Percentiles rank a stretch among this genome's conserved stretches.
Conservation (phyloP, 1,284 basidiomycete species). For the Tylopilus sp. region DNA sequence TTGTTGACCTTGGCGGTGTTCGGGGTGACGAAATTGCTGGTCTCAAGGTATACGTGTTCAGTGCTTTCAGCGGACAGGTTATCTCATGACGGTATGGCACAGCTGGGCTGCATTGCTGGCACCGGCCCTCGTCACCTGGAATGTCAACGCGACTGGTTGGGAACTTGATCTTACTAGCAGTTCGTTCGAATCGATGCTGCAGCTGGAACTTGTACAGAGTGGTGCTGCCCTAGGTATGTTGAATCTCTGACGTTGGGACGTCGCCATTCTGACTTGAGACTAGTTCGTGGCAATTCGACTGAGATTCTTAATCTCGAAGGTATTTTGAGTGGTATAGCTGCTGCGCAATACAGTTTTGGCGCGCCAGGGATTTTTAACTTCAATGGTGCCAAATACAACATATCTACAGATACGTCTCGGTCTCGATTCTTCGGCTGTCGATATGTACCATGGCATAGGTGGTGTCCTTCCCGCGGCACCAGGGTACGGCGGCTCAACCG, state of each 20-base stretch:
- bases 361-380: constrained; percentile 17
- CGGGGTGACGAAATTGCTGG: constrained; percentile 12
- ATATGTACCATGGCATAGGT: constrained; percentile 2
- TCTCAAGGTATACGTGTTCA: constrained; percentile 9
- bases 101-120: constrained; percentile 18
- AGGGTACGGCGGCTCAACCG: neutral
- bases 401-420: constrained; percentile 14
- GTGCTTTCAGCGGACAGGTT: neutral
- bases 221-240: constrained; percentile 5
- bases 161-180: constrained; percentile 15
- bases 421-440: neutral
- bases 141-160: neutral
- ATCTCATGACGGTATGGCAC: neutral
- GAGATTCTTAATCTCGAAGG: constrained; percentile 11
- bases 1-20: constrained; percentile 5
- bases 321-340: constrained; percentile 16
- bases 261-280: neutral
- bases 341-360: constrained; percentile 12
- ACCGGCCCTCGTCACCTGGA: constrained; percentile 7
- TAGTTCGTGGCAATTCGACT: constrained; percentile 16
- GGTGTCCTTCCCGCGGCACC: constrained; percentile 15
- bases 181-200: constrained; percentile 8
- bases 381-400: constrained; percentile 17
- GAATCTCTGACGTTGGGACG: neutral
- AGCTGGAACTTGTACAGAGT: constrained; percentile 2